These are phyloP conservation scores for Populus nigra DNA, from an alignment of 345 rosid genomes.

Conservation along the genomic window DNA sequence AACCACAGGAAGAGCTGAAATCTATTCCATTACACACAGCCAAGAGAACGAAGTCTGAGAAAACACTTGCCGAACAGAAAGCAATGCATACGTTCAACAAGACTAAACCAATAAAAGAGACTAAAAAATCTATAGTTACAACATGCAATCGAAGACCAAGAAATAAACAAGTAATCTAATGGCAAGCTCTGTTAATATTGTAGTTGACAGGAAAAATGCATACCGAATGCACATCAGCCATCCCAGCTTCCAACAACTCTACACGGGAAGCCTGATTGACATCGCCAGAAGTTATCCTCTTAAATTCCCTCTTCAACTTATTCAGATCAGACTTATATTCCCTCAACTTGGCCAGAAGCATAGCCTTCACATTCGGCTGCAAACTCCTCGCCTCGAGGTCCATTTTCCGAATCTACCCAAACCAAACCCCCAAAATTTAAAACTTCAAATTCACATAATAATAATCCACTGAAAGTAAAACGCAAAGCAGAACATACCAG, in stretches of 20 bases:
- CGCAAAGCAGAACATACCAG: slow-evolving; percentile 40
- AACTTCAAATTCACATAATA: neutral
- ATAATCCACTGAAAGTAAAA: neutral
- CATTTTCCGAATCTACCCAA: slow-evolving; percentile 71
- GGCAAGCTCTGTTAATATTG: neutral
- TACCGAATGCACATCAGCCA: slow-evolving; percentile 54
- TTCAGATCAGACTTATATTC: slow-evolving; percentile 81
- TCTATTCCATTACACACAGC: neutral
- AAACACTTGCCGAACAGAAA: neutral
- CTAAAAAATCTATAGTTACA: neutral
- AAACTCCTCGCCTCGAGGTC: slow-evolving; percentile 86
- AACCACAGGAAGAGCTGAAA: neutral
- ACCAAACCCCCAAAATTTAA: neutral
- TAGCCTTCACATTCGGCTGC: slow-evolving; percentile 75
- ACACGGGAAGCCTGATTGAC: slow-evolving; percentile 50
- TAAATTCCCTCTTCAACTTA: slow-evolving; percentile 75
- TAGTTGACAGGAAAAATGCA: neutral
- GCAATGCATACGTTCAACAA: neutral
- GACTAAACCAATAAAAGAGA: neutral
- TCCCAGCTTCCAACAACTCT: slow-evolving; percentile 65
- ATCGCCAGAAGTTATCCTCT: slow-evolving; percentile 54
- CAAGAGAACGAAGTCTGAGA: neutral
- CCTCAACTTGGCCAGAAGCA: slow-evolving; percentile 79
- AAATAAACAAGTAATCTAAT: neutral
- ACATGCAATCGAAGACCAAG: neutral